phyloP scores from a whole-genome alignment of 2,329 filamentous ascomycete genomes.

The Blastomyces emzantsi region DNA sequence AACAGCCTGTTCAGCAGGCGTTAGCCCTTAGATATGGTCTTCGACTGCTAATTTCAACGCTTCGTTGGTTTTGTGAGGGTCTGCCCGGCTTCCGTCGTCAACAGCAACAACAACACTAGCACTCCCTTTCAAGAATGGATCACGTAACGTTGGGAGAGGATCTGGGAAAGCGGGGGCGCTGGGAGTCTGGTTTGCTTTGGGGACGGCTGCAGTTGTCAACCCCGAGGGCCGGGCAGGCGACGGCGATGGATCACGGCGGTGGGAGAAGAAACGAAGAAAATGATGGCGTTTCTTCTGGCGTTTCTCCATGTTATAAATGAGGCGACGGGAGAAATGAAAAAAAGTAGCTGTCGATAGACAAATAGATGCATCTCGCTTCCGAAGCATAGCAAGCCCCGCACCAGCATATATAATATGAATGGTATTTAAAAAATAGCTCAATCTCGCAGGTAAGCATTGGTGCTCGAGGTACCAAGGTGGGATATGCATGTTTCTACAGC shows the following conservation, averaged over 20 bases:
- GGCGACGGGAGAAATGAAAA: background rate
- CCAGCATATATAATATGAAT: background rate
- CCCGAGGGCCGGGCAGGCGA: background rate
- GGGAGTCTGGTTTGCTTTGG: background rate
- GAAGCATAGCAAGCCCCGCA: background rate
- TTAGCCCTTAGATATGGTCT: background rate
- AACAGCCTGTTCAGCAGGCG: background rate
- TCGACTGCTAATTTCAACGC: conserved; percentile 5
- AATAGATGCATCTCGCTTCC: background rate
- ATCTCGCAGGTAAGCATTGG: background rate
- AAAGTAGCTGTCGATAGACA: background rate
- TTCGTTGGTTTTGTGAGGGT: background rate
- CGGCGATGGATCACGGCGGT: background rate
- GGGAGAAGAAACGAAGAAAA: background rate
- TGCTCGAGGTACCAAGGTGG: background rate
- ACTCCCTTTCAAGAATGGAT: background rate
- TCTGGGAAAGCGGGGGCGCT: background rate
- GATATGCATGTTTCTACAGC: background rate
- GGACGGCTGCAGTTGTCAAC: background rate
- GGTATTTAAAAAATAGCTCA: background rate
- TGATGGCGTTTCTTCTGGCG: background rate
- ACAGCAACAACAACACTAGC: background rate
- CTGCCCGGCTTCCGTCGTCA: background rate
- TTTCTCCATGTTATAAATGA: background rate
- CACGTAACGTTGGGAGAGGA: background rate